These are phyloP conservation scores for Cucurbita pepo DNA, from an alignment of 306 rosid genomes.

Conservation along the genomic window DNA sequence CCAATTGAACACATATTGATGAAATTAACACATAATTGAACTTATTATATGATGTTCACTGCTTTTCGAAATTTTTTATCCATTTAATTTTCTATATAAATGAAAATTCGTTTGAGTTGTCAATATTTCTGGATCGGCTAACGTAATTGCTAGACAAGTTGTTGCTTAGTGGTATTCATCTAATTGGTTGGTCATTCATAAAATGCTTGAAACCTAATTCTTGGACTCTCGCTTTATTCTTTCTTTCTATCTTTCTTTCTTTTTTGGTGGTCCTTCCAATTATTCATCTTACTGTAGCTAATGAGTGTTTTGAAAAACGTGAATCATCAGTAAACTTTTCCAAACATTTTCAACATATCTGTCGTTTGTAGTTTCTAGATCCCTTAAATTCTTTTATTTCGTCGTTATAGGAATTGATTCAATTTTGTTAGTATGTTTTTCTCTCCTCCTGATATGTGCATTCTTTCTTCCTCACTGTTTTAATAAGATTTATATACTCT, in stretches of 20 bases:
- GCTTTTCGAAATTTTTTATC: not conserved
- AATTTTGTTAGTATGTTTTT: not conserved
- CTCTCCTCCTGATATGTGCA: not conserved
- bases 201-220: not conserved
- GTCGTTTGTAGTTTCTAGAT: not conserved
- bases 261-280: not conserved
- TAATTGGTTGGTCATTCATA: not conserved
- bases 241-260: not conserved
- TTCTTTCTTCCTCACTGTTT: not conserved
- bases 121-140: not conserved
- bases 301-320: not conserved
- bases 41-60: not conserved
- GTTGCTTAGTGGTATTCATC: not conserved
- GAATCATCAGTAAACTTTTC: not conserved
- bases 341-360: not conserved
- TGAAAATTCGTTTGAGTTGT: not conserved
- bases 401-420: not conserved
- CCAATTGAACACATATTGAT: not conserved
- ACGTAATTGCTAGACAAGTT: not conserved
- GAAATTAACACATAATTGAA: not conserved
- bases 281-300: not conserved
- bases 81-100: not conserved
- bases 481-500: slow-evolving; percentile 18
- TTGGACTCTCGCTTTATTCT: not conserved
- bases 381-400: not conserved